These are phyloP conservation scores for Panicum virgatum DNA, from an alignment of 202 grass and related monocot genomes.

Conservation along the genomic window DNA sequence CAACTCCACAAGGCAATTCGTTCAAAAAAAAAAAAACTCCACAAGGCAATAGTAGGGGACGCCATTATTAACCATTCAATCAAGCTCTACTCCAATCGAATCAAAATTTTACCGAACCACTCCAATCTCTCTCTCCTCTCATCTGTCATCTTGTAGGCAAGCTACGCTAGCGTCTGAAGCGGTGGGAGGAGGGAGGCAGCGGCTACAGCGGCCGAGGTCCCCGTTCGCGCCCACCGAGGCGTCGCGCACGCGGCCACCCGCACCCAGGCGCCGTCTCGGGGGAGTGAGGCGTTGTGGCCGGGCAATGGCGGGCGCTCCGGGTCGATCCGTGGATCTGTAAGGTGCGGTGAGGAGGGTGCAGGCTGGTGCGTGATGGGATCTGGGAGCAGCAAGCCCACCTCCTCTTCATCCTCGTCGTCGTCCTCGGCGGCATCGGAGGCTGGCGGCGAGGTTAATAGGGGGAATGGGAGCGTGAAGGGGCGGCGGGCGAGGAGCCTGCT, in stretches of 20 bases:
- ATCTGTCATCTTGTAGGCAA: neutral
- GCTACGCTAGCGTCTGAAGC: conserved; percentile 3
- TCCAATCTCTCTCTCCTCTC: neutral
- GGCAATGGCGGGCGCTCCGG: conserved; percentile 29
- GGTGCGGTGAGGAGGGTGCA: neutral
- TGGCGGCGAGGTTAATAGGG: conserved; percentile 17
- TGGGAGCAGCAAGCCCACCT: conserved; percentile 67
- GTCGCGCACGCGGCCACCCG: conserved; percentile 28
- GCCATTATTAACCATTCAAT: conserved; percentile 44
- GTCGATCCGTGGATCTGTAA: conserved; percentile 43
- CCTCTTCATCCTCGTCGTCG: neutral
- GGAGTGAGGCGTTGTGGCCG: conserved; percentile 14
- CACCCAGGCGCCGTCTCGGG: conserved; percentile 3
- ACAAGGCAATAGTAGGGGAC: too few relatives aligned
- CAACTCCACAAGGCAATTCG: neutral
- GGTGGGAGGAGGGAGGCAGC: neutral
- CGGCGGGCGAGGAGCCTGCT: conserved; percentile 35
- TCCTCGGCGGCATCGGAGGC: neutral
- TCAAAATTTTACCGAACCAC: conserved; percentile 36
- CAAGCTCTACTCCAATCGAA: conserved; percentile 20
- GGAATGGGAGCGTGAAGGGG: conserved; percentile 38
- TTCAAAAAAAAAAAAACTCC: too few relatives aligned
- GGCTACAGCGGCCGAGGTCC: conserved; percentile 13
- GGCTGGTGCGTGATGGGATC: conserved; percentile 70
- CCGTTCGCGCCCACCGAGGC: conserved; percentile 27